phyloP scores from a whole-genome alignment of 108 stramenopile genomes.

The Fragilaria crotonensis region DNA sequence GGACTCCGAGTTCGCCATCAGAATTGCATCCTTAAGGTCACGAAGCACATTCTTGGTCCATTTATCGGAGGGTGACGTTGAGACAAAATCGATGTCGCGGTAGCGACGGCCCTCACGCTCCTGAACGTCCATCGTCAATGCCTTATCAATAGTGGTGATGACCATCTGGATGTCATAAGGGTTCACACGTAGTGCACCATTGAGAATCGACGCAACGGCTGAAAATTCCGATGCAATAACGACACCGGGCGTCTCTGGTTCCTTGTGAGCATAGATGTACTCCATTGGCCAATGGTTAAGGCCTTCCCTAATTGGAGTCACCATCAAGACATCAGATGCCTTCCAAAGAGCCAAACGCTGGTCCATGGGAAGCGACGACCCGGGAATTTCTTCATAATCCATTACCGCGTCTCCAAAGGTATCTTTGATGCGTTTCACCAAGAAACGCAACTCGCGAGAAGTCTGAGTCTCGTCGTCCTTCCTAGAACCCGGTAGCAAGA shows the following conservation, averaged over 20 bases:
- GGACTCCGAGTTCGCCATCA: background rate
- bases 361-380: slow-evolving; percentile 65
- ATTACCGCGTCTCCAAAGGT: slow-evolving; percentile 81
- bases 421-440: slow-evolving; percentile 75
- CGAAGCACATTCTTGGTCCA: slow-evolving; percentile 95
- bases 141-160: slow-evolving; percentile 87
- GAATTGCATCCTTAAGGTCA: slow-evolving; percentile 78
- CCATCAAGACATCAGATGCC: slow-evolving; percentile 80
- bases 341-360: slow-evolving; percentile 86
- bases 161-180: slow-evolving; percentile 91
- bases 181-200: slow-evolving; percentile 96
- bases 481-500: slow-evolving; percentile 74
- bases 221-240: slow-evolving; percentile 97
- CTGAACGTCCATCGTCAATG: slow-evolving; percentile 74
- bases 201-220: slow-evolving; percentile 91
- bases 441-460: slow-evolving; percentile 51
- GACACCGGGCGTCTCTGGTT: slow-evolving; percentile 78
- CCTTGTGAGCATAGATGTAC: slow-evolving; percentile 85
- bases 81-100: slow-evolving; percentile 96
- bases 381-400: slow-evolving; percentile 84
- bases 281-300: slow-evolving; percentile 95
- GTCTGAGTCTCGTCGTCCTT: slow-evolving; percentile 84
- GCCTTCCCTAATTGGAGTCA: slow-evolving; percentile 93
- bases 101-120: slow-evolving; percentile 86
- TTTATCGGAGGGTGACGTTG: slow-evolving; percentile 84